A percentile compares a stretch with the other conserved stretches of the same genome.
These are phyloP conservation scores for Phaseolus coccineus DNA, from an alignment of 331 rosid species.

Conservation along the genomic window DNA sequence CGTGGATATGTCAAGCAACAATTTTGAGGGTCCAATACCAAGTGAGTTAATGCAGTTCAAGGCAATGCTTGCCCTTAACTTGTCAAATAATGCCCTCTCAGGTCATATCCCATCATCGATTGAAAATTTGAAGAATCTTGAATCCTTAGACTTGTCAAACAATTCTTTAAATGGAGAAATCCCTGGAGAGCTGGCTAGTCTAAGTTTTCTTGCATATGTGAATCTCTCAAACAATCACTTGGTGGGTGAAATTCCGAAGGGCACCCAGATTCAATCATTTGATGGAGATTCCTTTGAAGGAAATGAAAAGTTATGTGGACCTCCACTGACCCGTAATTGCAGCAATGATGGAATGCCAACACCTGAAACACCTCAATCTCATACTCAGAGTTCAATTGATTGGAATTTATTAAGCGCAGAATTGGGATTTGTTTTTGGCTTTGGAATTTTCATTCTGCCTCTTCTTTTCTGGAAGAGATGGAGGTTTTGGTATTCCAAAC, in stretches of 20 bases:
- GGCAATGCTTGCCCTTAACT: constrained; percentile 37
- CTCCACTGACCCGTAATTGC: too few species aligned
- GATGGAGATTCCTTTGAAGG: constrained; percentile 30
- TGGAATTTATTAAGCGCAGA: too few species aligned
- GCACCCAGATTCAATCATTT: too few species aligned
- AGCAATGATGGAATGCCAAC: too few species aligned
- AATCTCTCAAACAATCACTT: constrained; percentile 50
- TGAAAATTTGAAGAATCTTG: constrained; percentile 8
- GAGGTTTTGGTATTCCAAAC: too few species aligned
- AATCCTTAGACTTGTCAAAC: too few species aligned
- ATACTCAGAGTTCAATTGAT: too few species aligned
- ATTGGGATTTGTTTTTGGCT: too few species aligned
- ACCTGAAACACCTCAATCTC: too few species aligned
- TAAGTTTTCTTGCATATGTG: constrained; percentile 40
- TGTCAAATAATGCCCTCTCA: constrained; percentile 10
- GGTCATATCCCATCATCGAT: constrained; percentile 24
- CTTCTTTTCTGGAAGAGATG: too few species aligned
- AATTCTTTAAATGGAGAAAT: constrained; percentile 25
- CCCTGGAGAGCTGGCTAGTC: constrained; percentile 1
- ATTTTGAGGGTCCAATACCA: constrained; percentile 54
- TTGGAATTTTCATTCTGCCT: too few species aligned
- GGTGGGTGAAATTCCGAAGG: constrained; percentile 49
- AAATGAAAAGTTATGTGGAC: constrained; percentile 48
- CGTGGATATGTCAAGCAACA: constrained; percentile 61
- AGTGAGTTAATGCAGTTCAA: constrained; percentile 37